A percentile compares a stretch with the other conserved stretches of the same genome.
These are phyloP conservation scores for Fusarium abutilonis DNA, from an alignment of 2,329 filamentous ascomycete genomes.

Conservation along the genomic window DNA sequence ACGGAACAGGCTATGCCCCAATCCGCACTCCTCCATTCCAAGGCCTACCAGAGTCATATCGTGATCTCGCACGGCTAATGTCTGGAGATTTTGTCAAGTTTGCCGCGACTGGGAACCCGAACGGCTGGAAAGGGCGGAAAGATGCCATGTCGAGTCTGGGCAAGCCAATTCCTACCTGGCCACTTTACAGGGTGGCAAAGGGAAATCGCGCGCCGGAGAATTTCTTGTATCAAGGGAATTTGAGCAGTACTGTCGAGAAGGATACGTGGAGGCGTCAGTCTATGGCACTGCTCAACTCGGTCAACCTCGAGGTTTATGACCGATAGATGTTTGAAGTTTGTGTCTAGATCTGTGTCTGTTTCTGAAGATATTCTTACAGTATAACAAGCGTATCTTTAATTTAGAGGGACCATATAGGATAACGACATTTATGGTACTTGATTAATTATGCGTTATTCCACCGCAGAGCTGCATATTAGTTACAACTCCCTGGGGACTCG, in stretches of 20 bases:
- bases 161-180: conserved; percentile 12
- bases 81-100: conserved; percentile 24
- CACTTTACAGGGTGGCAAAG: background rate
- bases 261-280: conserved; percentile 5
- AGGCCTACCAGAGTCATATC: conserved; percentile 12
- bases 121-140: conserved; percentile 19
- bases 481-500: no score
- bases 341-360: no score
- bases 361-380: no score
- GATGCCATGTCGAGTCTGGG: conserved; percentile 4
- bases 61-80: conserved; percentile 14
- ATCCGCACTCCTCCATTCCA: conserved; percentile 20
- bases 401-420: no score
- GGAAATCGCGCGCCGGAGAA: background rate
- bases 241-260: conserved; percentile 12
- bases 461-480: no score
- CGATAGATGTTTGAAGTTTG: background rate
- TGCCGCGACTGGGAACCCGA: conserved; percentile 17
- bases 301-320: conserved; percentile 15
- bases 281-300: conserved; percentile 14
- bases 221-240: conserved; percentile 20
- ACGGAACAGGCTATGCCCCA: conserved; percentile 21
- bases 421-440: no score
- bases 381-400: no score
- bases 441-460: no score